Evolutionary conservation across 495 filamentous ascomycete genomes (phyloP).

Genomic region (Tuber aestivum): DNA sequence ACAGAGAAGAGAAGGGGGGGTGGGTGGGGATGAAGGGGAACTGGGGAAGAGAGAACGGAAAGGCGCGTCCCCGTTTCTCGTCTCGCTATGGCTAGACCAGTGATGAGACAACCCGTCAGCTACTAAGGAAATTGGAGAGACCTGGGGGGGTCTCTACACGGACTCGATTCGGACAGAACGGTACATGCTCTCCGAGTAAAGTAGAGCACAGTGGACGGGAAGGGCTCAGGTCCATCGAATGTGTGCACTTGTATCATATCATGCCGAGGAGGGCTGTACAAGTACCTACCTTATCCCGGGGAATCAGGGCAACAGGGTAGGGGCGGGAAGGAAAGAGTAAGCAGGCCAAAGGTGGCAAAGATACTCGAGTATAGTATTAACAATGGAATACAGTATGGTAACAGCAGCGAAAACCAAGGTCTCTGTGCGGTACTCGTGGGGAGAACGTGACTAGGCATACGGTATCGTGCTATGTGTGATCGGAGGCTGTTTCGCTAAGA

Average conservation of each 20-base stretch:
- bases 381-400: neutral
- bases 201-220: neutral
- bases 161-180: neutral
- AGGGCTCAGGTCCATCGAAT: neutral
- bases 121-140: constrained; percentile 22
- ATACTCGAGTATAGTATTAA: no score
- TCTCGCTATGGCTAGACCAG: constrained; percentile 5
- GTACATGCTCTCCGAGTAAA: neutral
- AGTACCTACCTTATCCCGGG: neutral
- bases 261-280: no score
- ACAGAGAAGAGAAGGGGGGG: constrained; percentile 26
- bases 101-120: constrained; percentile 26
- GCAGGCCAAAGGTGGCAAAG: neutral
- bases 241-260: neutral
- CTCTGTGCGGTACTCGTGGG: no score
- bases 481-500: neutral
- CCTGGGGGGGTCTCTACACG: neutral
- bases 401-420: neutral
- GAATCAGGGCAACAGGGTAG: constrained; percentile 9
- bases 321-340: constrained; percentile 13
- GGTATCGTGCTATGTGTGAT: neutral
- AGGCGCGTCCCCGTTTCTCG: constrained; percentile 12
- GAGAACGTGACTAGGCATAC: neutral
- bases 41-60: constrained; percentile 8
- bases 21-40: constrained; percentile 25